phyloP scores from a whole-genome alignment of 306 rosid species.

The Biancaea sappan region DNA sequence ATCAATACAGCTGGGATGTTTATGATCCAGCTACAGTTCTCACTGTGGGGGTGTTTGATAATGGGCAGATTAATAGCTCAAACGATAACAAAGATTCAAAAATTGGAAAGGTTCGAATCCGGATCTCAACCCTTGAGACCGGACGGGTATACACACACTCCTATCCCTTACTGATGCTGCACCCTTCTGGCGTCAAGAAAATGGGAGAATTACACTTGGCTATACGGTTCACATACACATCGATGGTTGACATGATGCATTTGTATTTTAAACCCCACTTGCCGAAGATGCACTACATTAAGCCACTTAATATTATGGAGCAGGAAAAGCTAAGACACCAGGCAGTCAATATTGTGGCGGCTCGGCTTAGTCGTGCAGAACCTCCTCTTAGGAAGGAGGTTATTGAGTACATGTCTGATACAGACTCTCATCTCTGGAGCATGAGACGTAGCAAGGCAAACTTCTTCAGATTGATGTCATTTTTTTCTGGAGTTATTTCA shows the following conservation, averaged over 20 bases:
- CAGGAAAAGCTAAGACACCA: slow-evolving; percentile 85
- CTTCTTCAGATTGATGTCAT: slow-evolving; percentile 75
- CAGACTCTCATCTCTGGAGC: slow-evolving; percentile 88
- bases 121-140: slow-evolving; percentile 81
- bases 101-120: slow-evolving; percentile 84
- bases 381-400: slow-evolving; percentile 91
- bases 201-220: slow-evolving; percentile 95
- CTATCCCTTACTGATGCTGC: slow-evolving; percentile 80
- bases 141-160: slow-evolving; percentile 78
- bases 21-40: slow-evolving; percentile 89
- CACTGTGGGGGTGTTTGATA: slow-evolving; percentile 85
- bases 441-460: slow-evolving; percentile 99
- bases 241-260: slow-evolving; percentile 62
- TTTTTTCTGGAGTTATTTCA: slow-evolving; percentile 69
- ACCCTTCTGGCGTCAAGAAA: slow-evolving; percentile 92
- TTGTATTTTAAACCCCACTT: slow-evolving; percentile 69
- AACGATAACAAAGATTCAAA: slow-evolving; percentile 54
- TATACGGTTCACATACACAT: slow-evolving; percentile 72
- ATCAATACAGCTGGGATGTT: slow-evolving; percentile 97
- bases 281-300: slow-evolving; percentile 91
- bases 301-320: slow-evolving; percentile 68
- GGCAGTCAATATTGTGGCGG: slow-evolving; percentile 82
- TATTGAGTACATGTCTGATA: slow-evolving; percentile 91
- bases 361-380: slow-evolving; percentile 82
- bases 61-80: slow-evolving; percentile 55